Evolutionary conservation across 306 rosid species (phyloP), one percentile per base, ranked within the genome.

Genomic region (Macrotyloma uniflorum): DNA sequence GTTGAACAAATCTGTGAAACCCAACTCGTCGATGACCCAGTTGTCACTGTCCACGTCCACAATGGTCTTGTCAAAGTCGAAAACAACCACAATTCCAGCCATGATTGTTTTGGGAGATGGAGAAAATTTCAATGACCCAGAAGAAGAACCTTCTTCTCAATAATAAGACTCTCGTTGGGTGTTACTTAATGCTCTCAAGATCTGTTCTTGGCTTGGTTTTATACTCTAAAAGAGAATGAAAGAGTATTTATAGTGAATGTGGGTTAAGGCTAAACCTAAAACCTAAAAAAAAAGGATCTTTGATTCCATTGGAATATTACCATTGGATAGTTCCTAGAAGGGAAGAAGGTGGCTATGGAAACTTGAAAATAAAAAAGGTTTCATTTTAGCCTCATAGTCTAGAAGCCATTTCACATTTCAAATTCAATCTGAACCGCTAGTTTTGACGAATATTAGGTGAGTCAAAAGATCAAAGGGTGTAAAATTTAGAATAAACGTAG

Each of bases 61-160:
- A 1, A 93, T 93, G 38, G 98, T 93, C 86, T 89, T 88, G 82
- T 93, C 98, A 67, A 93, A 93, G 45, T 93, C 97, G 18, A 91
- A 93, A 81, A 93, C 84, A 40, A 88, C 88, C 8, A 93, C 74
- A 35, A 80, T 68, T 69, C 84, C 85, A 15, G 90, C 85, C 94
- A 89, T 91, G 18, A 26, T 38, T 75, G 11, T 24, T 32, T 11
- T 16, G 43, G 38, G 5, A 49, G 23, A 80, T 20, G 47, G 0
- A 0, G 5, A 30, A 65, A 43, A 62, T 49, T 47, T 65, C 4
- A 80, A 67, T 55, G 61, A 3, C 33, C 24, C 72, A 71, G 74
- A 70, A 53, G 33, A 10, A 35, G 12, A 57, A 57, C 6, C 26
- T 36, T 1, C 8, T 43, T 14, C 23, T 57, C 53, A 70, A 70